A percentile compares a stretch with the other conserved stretches of the same genome.
phyloP scores from a whole-genome alignment of 2,329 filamentous ascomycete species.

The Colletotrichum sublineola region DNA sequence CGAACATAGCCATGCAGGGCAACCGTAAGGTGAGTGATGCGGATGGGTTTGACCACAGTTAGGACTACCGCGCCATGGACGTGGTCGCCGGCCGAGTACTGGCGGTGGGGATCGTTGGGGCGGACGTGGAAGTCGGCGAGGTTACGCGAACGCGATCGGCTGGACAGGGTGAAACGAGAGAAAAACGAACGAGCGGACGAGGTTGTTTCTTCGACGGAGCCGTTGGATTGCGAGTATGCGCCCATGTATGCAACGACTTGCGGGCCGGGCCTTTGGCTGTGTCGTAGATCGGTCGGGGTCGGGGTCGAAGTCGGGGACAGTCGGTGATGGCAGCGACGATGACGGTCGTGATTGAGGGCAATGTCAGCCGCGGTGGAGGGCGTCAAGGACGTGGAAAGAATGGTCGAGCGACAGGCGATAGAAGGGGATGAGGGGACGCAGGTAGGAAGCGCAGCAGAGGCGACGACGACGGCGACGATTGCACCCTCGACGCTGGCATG shows the following conservation, averaged over 20 bases:
- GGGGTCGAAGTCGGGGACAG: slow-evolving; percentile 30
- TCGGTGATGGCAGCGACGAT: slow-evolving; percentile 47
- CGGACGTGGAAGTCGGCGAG: slow-evolving; percentile 84
- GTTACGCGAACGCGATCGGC: slow-evolving; percentile 69
- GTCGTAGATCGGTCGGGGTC: slow-evolving; percentile 29
- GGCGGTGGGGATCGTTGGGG: slow-evolving; percentile 81
- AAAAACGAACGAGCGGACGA: slow-evolving; percentile 60
- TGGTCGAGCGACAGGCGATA: slow-evolving; percentile 33
- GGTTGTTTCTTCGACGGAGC: slow-evolving; percentile 56
- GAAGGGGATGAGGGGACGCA: slow-evolving; percentile 43
- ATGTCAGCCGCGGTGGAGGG: slow-evolving; percentile 38
- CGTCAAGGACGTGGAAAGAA: slow-evolving; percentile 45
- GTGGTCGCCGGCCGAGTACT: slow-evolving; percentile 80
- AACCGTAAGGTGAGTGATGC: slow-evolving; percentile 85
- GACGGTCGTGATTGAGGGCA: background rate
- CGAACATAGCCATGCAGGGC: slow-evolving; percentile 83
- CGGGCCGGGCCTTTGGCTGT: slow-evolving; percentile 40
- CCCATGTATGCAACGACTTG: slow-evolving; percentile 59
- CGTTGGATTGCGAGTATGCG: slow-evolving; percentile 56
- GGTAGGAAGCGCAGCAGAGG: slow-evolving; percentile 40
- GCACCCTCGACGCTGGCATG: slow-evolving; percentile 39
- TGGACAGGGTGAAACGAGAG: slow-evolving; percentile 65
- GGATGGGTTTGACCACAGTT: slow-evolving; percentile 78
- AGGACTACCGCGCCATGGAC: slow-evolving; percentile 81
- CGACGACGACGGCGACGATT: slow-evolving; percentile 37